Percentiles rank a stretch among this genome's conserved stretches.
phyloP scores from a whole-genome alignment of 1,284 basidiomycete species.

The Cutaneotrichosporon sp. region DNA sequence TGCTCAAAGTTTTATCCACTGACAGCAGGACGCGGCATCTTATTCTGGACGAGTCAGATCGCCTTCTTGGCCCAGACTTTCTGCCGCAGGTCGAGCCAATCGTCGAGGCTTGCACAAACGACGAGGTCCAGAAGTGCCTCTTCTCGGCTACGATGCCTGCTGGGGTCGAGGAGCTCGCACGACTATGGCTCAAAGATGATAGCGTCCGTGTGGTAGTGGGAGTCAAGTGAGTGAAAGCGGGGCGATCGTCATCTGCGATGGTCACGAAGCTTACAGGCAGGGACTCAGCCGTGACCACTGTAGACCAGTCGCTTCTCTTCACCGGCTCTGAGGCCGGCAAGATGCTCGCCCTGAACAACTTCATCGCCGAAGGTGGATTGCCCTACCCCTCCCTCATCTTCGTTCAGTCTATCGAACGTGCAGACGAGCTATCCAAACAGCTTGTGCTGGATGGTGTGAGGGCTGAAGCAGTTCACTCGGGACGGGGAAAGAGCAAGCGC shows the following conservation, averaged over 20 bases:
- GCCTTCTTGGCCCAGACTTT: constrained; percentile 85
- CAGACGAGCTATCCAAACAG: constrained; percentile 82
- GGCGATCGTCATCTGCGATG: too few species aligned
- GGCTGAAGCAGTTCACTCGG: constrained; percentile 88
- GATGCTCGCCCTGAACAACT: constrained; percentile 71
- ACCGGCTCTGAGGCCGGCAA: constrained; percentile 91
- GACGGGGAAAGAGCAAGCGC: constrained; percentile 77
- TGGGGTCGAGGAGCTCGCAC: constrained; percentile 77
- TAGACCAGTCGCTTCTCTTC: constrained; percentile 81
- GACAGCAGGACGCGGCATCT: constrained; percentile 67
- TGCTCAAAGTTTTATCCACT: too few species aligned
- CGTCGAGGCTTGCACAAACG: constrained; percentile 70
- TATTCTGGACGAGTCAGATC: constrained; percentile 85
- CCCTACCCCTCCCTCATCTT: constrained; percentile 91
- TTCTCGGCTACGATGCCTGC: constrained; percentile 93
- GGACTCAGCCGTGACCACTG: constrained; percentile 71
- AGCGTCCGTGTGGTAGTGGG: constrained; percentile 90
- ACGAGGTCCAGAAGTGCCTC: constrained; percentile 74
- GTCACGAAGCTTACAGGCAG: constrained; percentile 54
- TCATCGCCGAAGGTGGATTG: constrained; percentile 71
- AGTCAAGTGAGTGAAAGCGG: constrained; percentile 63
- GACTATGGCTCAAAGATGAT: constrained; percentile 68
- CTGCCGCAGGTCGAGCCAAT: constrained; percentile 84
- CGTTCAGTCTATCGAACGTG: constrained; percentile 85
- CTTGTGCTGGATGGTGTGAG: constrained; percentile 78